Conservation (phyloP, 257 asterid species). For the Fraxinus excelsior region DNA sequence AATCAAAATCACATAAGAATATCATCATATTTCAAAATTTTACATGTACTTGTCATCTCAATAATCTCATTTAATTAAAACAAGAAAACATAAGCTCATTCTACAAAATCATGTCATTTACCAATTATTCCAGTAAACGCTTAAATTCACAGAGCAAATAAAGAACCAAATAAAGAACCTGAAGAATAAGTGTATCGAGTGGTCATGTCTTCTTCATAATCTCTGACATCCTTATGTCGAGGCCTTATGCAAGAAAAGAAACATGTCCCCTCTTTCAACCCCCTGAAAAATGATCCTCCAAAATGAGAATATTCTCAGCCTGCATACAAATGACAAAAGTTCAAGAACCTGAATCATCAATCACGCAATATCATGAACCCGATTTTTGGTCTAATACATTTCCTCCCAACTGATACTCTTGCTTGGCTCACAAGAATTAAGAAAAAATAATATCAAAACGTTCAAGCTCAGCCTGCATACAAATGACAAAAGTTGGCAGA, state of each 20-base stretch:
- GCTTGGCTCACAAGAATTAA: no score
- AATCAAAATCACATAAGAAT: neutral
- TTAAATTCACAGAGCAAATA: neutral
- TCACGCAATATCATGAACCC: no score
- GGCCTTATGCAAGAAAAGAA: conserved; percentile 58
- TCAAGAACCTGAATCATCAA: no score
- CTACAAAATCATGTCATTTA: neutral
- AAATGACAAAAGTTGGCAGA: no score
- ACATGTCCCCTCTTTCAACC: conserved; percentile 15
- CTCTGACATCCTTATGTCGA: conserved; percentile 31
- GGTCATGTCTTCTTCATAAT: conserved; percentile 40
- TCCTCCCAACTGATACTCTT: no score
- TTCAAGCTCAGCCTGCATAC: no score
- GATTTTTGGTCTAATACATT: no score
- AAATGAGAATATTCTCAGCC: conserved; percentile 20
- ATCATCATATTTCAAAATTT: neutral
- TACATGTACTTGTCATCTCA: conserved; percentile 22
- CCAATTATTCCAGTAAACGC: neutral
- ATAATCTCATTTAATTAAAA: conserved; percentile 21
- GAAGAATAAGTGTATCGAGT: conserved; percentile 36
- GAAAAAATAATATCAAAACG: no score
- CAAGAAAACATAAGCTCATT: neutral
- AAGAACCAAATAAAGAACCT: conserved; percentile 44
- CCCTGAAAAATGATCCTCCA: conserved; percentile 6
- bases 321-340: no score